These are phyloP conservation scores for Pichia sp. DNA, from an alignment of 1,139 yeast genomes.

Conservation along the genomic window DNA sequence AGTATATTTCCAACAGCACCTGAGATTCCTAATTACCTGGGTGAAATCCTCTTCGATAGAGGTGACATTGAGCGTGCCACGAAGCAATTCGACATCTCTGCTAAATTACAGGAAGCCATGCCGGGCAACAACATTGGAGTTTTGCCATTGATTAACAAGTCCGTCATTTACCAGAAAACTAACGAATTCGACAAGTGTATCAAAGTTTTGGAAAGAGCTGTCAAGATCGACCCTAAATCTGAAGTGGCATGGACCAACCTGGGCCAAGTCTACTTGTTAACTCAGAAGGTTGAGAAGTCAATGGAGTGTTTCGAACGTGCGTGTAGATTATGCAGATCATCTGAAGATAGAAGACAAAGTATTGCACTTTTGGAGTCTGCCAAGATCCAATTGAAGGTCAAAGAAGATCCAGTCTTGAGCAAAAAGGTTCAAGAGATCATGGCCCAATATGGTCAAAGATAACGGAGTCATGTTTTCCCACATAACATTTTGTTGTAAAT, in stretches of 20 bases:
- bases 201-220: slow-evolving; percentile 68
- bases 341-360: slow-evolving; percentile 87
- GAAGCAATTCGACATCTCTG: slow-evolving; percentile 83
- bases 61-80: slow-evolving; percentile 70
- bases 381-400: slow-evolving; percentile 71
- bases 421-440: slow-evolving; percentile 42
- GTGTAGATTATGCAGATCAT: slow-evolving; percentile 74
- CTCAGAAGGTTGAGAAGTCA: slow-evolving; percentile 79
- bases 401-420: slow-evolving; percentile 57
- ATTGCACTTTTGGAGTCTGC: slow-evolving; percentile 91
- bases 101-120: slow-evolving; percentile 70
- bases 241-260: slow-evolving; percentile 86
- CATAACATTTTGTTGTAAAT: neutral
- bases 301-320: slow-evolving; percentile 77
- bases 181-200: slow-evolving; percentile 61
- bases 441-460: slow-evolving; percentile 12
- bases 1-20: slow-evolving; percentile 80
- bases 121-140: slow-evolving; percentile 71
- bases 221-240: slow-evolving; percentile 77
- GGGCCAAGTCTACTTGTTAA: slow-evolving; percentile 87
- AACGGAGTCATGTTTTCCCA: neutral
- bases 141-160: slow-evolving; percentile 86
- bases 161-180: slow-evolving; percentile 64
- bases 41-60: slow-evolving; percentile 85
- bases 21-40: slow-evolving; percentile 92